Conservation (phyloP, 176 grass and related monocot genomes). For the Pharus latifolius region DNA sequence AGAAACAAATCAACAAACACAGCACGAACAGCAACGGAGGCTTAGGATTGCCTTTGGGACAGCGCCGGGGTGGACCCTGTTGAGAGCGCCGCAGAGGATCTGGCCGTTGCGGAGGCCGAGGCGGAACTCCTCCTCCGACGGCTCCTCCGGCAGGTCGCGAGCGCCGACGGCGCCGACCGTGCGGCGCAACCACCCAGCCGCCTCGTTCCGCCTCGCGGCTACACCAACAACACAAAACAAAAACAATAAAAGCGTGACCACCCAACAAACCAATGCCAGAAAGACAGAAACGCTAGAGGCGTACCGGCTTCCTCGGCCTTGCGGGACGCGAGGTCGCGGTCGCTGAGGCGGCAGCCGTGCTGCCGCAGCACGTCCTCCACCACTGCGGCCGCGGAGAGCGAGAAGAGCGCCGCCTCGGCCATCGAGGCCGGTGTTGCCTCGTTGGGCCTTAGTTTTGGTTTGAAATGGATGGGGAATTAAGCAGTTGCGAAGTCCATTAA, state of each 20-base stretch:
- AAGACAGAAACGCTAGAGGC: background rate
- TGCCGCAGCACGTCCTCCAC: constrained; percentile 88
- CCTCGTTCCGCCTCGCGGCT: constrained; percentile 86
- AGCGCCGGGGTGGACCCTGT: constrained; percentile 84
- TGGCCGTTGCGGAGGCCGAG: constrained; percentile 81
- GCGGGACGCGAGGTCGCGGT: constrained; percentile 77
- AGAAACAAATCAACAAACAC: constrained; percentile 21
- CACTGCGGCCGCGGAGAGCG: constrained; percentile 64
- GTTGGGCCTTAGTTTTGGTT: background rate
- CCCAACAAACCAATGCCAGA: background rate
- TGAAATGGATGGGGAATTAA: constrained; percentile 32
- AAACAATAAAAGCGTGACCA: background rate
- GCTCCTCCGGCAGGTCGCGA: constrained; percentile 78
- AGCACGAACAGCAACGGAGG: too few species aligned
- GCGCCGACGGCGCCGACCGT: constrained; percentile 66
- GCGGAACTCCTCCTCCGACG: constrained; percentile 95
- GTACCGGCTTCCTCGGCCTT: constrained; percentile 82
- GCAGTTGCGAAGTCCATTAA: constrained; percentile 30
- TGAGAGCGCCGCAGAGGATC: constrained; percentile 97
- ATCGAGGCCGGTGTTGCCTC: constrained; percentile 17
- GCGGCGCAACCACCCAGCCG: constrained; percentile 83
- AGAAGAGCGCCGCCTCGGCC: constrained; percentile 52
- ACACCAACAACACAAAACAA: constrained; percentile 6
- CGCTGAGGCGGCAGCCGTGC: constrained; percentile 75
- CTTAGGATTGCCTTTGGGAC: constrained; percentile 78